Evolutionary conservation across 148 eudicot genomes (phyloP).

Genomic region (Rhododendron williamsianum): DNA sequence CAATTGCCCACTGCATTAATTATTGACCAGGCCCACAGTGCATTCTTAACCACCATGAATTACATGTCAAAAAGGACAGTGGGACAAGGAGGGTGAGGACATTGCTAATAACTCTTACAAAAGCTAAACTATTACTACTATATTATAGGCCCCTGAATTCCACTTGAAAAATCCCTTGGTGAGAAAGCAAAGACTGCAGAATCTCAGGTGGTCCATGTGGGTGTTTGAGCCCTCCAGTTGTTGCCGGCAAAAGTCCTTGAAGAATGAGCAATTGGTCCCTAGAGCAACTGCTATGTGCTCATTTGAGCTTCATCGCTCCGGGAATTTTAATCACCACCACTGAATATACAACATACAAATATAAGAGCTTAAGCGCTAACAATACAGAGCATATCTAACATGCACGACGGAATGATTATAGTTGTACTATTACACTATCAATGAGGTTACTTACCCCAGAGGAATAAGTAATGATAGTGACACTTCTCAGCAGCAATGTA

Average conservation of each 20-base stretch:
- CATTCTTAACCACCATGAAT: too few species aligned
- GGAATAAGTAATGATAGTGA: background rate
- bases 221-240: background rate
- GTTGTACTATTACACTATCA: background rate
- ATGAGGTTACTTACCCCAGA: background rate
- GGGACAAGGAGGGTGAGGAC: too few species aligned
- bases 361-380: background rate
- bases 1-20: too few species aligned
- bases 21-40: too few species aligned
- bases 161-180: background rate
- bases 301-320: background rate
- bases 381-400: background rate
- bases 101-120: background rate
- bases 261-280: background rate
- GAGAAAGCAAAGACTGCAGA: background rate
- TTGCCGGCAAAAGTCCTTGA: background rate
- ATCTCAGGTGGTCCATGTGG: background rate
- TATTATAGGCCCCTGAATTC: background rate
- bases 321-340: background rate
- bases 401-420: background rate
- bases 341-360: background rate
- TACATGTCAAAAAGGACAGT: too few species aligned
- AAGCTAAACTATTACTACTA: background rate
- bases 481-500: background rate
- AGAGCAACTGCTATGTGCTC: background rate